Percentiles rank a stretch among this genome's conserved stretches.
Conservation (phyloP, 768 basidiomycete genomes). For the Hericium coralloides region DNA sequence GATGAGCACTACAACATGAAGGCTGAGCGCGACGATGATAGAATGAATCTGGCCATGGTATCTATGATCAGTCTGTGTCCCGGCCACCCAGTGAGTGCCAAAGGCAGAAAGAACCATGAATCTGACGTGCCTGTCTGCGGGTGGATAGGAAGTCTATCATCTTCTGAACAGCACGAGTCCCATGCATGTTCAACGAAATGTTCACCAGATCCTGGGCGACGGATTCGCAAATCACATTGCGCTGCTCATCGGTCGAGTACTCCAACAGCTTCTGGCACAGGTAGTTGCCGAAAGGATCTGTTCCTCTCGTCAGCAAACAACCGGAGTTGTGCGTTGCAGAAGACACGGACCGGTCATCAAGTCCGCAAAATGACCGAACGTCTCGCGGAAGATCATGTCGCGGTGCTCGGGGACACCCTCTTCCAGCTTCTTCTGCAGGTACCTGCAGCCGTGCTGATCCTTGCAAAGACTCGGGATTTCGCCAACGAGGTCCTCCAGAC, state of each 20-base stretch:
- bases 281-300: slow-evolving; percentile 98
- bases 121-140: slow-evolving; percentile 72
- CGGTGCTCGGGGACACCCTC: slow-evolving; percentile 93
- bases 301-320: slow-evolving; percentile 3
- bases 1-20: slow-evolving; percentile 98
- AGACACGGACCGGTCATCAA: slow-evolving; percentile 80
- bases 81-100: slow-evolving; percentile 39
- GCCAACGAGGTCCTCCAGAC: slow-evolving; percentile 90
- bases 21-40: slow-evolving; percentile 91
- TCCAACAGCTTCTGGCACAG: slow-evolving; percentile 97
- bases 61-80: slow-evolving; percentile 65
- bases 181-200: slow-evolving; percentile 99
- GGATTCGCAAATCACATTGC: slow-evolving; percentile 93
- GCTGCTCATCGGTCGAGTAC: slow-evolving; percentile 94
- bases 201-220: slow-evolving; percentile 96
- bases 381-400: slow-evolving; percentile 99
- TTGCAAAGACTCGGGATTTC: slow-evolving; percentile 94
- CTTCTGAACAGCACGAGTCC: slow-evolving; percentile 98
- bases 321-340: not conserved
- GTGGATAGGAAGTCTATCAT: slow-evolving; percentile 99
- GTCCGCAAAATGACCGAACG: slow-evolving; percentile 94
- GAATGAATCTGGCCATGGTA: slow-evolving; percentile 91
- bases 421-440: slow-evolving; percentile 97
- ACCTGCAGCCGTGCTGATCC: slow-evolving; percentile 98
- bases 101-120: slow-evolving; percentile 25